Evolutionary conservation across 2,329 filamentous ascomycete species (phyloP).

Genomic region (Akanthomyces dipterigenus): DNA sequence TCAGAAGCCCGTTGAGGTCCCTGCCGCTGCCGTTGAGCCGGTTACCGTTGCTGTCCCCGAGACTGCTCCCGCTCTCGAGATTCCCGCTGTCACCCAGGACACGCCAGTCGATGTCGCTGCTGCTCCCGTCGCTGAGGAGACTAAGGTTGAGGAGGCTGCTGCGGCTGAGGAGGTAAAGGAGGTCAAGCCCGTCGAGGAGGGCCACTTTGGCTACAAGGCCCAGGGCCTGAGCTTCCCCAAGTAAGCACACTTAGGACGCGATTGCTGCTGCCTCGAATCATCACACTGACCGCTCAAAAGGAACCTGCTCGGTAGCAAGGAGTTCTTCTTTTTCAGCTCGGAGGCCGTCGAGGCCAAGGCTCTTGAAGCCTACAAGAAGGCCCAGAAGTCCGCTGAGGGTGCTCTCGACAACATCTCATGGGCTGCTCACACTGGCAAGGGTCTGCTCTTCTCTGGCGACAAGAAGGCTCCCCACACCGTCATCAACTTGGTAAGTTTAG

Average conservation of each 20-base stretch:
- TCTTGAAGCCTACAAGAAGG: constrained; percentile 71
- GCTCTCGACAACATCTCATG: constrained; percentile 79
- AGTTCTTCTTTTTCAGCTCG: constrained; percentile 80
- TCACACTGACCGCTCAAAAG: constrained; percentile 34
- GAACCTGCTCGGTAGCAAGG: constrained; percentile 86
- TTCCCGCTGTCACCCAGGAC: constrained; percentile 32
- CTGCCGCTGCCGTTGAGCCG: constrained; percentile 41
- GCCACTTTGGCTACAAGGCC: constrained; percentile 82
- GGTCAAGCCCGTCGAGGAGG: constrained; percentile 70
- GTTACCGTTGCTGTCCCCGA: constrained; percentile 25
- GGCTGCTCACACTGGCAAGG: constrained; percentile 91
- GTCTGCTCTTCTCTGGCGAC: constrained; percentile 85
- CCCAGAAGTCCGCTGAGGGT: constrained; percentile 72
- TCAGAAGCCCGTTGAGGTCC: constrained; percentile 61
- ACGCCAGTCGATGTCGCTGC: constrained; percentile 34
- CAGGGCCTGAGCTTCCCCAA: constrained; percentile 76
- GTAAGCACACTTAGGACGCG: constrained; percentile 47
- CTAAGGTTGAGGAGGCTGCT: constrained; percentile 36
- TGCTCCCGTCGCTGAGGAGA: constrained; percentile 32
- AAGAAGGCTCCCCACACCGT: constrained; percentile 75
- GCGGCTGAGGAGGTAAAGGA: constrained; percentile 36
- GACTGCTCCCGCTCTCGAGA: constrained; percentile 17
- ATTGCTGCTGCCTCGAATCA: not conserved
- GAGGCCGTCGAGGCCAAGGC: constrained; percentile 69
- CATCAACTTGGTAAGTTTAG: constrained; percentile 68